Base-by-base conservation (phyloP, 2,329 filamentous ascomycete species). In the Aspergillus jensenii region DNA sequence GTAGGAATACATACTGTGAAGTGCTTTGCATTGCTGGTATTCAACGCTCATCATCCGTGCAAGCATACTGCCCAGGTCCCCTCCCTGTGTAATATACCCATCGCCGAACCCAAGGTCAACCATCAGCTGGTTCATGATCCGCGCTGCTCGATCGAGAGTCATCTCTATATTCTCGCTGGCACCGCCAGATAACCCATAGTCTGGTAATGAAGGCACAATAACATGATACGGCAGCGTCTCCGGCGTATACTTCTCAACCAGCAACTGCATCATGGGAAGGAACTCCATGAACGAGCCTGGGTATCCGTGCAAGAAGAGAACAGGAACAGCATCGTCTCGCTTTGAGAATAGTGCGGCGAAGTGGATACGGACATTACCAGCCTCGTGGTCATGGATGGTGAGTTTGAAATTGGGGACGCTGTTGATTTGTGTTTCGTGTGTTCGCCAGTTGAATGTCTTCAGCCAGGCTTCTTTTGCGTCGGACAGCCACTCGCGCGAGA, bases 341-440 rank as follows among this genome's bases (percentile, higher is more conserved):
- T 74, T 62, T 0, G 79, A 83, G 59, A 82, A 82, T 0, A 83
- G 69, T 2, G 78, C 81, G 0, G 74, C 66, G 61, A 83, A 83
- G 65, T 83, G 81, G 45, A 82, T 68, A 1, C 68, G 64, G 46
- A 78, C 51, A 11, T 9, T 2, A 1, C 41, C 40, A 8, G n/a
- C 27, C 37, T 53, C 51, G 4, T 19, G 17, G 23, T 80, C 77
- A 11, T 74, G 71, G 51, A 84, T 71, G 0, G 70, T 60, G 0
- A 74, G 69, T 2, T 70, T 80, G 71, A 78, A 84, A 59, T 84
- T 81, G 2, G 81, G 81, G 45, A 81, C 79, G 12, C 70, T 74
- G 64, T 84, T 84, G 62, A 83, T 78, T 15, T 75, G 71, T 41
- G 74, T 65, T 62, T 77, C 71, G 3, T 53, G 72, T 64, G 67